A percentile compares a stretch with the other conserved stretches of the same genome.
Conservation (phyloP, 192 early-diverging fungal genomes). For the Dimargaris cristalligena region DNA sequence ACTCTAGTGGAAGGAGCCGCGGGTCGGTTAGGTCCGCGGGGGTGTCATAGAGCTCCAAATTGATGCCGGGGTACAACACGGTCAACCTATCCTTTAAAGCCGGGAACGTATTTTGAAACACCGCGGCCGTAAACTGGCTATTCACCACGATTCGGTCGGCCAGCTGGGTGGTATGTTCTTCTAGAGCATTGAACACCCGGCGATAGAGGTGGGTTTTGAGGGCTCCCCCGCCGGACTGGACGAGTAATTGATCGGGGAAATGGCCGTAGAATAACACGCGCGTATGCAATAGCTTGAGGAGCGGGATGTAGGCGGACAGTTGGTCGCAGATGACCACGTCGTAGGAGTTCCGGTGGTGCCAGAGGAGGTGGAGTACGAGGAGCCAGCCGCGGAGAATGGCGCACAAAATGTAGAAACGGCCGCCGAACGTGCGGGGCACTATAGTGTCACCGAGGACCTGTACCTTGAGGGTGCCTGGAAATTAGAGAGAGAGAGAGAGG, state of each 20-base stretch:
- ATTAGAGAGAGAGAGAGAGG: not conserved
- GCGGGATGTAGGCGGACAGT: conserved; percentile 66
- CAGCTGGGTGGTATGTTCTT: conserved; percentile 71
- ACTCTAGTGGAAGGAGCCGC: conserved; percentile 5
- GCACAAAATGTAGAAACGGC: conserved; percentile 62
- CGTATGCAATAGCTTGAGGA: conserved; percentile 43
- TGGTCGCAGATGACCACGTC: conserved; percentile 82
- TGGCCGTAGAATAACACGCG: conserved; percentile 92
- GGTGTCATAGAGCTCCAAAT: conserved; percentile 50
- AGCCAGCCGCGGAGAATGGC: conserved; percentile 61
- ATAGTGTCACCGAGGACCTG: conserved; percentile 49
- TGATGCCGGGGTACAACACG: conserved; percentile 74
- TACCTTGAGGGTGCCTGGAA: conserved; percentile 56
- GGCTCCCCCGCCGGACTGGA: conserved; percentile 41
- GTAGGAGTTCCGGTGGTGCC: conserved; percentile 25
- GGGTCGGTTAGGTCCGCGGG: conserved; percentile 19
- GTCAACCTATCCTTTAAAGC: conserved; percentile 38
- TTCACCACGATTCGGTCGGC: conserved; percentile 88
- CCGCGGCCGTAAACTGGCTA: conserved; percentile 63
- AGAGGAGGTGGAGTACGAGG: conserved; percentile 37
- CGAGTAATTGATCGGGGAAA: conserved; percentile 71
- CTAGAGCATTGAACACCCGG: conserved; percentile 61
- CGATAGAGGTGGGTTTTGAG: conserved; percentile 61
- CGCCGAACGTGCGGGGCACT: conserved; percentile 52
- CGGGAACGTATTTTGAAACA: conserved; percentile 58